Evolutionary conservation across 371 early-diverging fungal genomes (phyloP), one percentile per base, ranked within the genome.

Genomic region (Mucor piriformis): DNA sequence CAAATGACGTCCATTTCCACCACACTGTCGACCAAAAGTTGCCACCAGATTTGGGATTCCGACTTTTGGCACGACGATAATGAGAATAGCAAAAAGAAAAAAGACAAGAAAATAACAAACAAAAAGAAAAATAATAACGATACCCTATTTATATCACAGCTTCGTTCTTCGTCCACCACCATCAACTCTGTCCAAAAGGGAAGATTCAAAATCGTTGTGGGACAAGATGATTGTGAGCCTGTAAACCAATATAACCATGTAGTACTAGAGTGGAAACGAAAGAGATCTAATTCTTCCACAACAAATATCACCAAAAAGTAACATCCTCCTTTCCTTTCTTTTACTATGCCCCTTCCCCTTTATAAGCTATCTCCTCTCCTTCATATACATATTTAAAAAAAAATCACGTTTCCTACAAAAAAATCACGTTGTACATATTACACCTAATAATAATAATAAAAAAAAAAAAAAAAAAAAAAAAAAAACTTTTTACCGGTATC

Each of bases 211-310:
- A 78, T 78, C 20, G 66, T 73, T 3, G 50, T 74, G 11, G 78
- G 78, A 48, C 57, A 67, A 29, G 67, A 67, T 49, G 63, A 64
- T 40, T 38, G 60, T 52, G 66, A 68, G 60, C 55, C 63, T 56
- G 58, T 73, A 57, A 55, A 62, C 50, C 63, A 63, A 64, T 66
- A 66, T 51, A 63, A 62, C 24, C 61, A 69, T 24, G 64, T 67
- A 23, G 69, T 78, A 54, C 53, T 67, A 11, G 78, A 78, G 50
- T 78, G 78, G 78, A 72, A 69, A 37, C 62, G 78, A 13, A 77
- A 77, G 65, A 66, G 74, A 65, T 64, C 74, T 12, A 56, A 69
- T 54, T 59, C 68, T 6, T 59, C 60, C 35, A 51, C 66, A 0
- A 57, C 50, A 11, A 59, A 27, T 37, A 21, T 27, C 37, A 55